These are phyloP conservation scores for Xylariaceae sp. DNA, from an alignment of 2,329 filamentous ascomycete genomes.

Conservation along the genomic window DNA sequence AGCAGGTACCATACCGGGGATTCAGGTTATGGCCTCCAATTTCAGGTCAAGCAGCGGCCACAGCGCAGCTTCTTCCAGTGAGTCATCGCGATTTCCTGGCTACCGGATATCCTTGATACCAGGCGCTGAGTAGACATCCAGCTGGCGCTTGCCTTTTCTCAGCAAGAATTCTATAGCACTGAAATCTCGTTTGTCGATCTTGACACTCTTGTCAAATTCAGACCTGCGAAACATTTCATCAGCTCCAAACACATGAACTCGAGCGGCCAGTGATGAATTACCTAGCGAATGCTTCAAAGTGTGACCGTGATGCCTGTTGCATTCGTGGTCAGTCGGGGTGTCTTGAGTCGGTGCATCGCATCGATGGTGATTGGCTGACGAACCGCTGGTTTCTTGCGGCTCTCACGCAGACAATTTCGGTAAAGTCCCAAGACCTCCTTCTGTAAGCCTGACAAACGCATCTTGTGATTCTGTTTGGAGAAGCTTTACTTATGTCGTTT, in stretches of 20 bases:
- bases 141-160: constrained; percentile 73
- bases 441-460: constrained; percentile 80
- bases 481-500: too few species aligned
- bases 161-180: constrained; percentile 79
- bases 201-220: constrained; percentile 71
- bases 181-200: constrained; percentile 79
- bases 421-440: constrained; percentile 84
- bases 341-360: too few species aligned
- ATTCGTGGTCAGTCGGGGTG: not conserved
- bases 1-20: not conserved
- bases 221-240: constrained; percentile 44
- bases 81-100: constrained; percentile 3
- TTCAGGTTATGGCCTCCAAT: not conserved
- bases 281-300: constrained; percentile 64
- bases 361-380: constrained; percentile 19
- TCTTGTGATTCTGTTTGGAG: too few species aligned
- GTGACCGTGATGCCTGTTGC: constrained; percentile 48
- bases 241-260: not conserved
- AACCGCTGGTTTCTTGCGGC: constrained; percentile 74
- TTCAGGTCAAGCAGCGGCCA: too few species aligned
- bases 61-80: too few species aligned
- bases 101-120: constrained; percentile 71
- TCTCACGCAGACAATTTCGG: constrained; percentile 76
- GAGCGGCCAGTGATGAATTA: constrained; percentile 30
- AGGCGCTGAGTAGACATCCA: constrained; percentile 76